Conservation (phyloP, 1,139 yeast genomes). For the Suhomyces yuchorum region DNA sequence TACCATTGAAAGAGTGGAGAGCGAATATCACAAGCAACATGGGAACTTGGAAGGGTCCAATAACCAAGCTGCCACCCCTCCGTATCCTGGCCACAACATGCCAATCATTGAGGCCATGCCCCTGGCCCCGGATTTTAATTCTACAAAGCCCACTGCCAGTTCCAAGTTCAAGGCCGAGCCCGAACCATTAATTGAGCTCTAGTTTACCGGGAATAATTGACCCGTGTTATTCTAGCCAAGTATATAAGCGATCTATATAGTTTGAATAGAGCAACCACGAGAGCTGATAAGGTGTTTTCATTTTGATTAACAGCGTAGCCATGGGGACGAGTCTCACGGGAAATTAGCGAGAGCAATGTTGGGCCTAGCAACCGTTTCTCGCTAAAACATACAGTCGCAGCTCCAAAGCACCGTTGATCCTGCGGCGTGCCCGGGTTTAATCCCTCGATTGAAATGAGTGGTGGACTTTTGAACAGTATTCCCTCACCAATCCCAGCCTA, state of each 20-base stretch:
- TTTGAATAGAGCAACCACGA: background rate
- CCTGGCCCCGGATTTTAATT: constrained; percentile 9
- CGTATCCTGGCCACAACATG: constrained; percentile 1
- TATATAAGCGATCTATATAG: background rate
- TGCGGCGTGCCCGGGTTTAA: background rate
- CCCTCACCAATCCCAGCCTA: background rate
- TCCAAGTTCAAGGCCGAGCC: constrained; percentile 27
- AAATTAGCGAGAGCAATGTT: background rate
- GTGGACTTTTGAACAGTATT: background rate
- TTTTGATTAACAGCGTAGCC: too few species aligned
- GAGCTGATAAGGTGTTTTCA: too few species aligned
- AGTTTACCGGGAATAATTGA: constrained; percentile 11
- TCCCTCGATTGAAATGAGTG: background rate
- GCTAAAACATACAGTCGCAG: background rate
- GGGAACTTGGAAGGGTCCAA: background rate
- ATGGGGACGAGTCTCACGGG: background rate
- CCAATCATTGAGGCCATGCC: constrained; percentile 5
- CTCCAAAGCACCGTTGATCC: background rate
- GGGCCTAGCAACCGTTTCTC: background rate
- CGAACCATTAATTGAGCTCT: constrained; percentile 43
- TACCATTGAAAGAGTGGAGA: constrained; percentile 14
- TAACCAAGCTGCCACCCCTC: background rate
- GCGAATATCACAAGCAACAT: constrained; percentile 10
- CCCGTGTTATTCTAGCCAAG: too few species aligned
- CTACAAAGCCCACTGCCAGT: constrained; percentile 4